Evolutionary conservation across 108 stramenopile genomes (phyloP).

Genomic region (Cyclotella sp.): DNA sequence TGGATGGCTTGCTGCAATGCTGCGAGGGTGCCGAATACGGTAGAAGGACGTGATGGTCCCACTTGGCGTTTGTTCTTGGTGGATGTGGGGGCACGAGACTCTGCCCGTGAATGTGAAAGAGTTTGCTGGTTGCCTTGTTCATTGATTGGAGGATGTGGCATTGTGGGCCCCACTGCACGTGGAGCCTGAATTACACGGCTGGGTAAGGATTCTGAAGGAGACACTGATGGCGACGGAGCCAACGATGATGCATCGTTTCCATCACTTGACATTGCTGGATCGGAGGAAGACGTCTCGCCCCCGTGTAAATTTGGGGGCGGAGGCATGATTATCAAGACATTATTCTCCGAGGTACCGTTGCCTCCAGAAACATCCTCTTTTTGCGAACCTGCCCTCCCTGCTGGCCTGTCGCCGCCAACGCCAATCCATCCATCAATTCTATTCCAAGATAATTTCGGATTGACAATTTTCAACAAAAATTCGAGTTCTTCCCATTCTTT

Average conservation of each 20-base stretch:
- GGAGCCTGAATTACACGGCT: not conserved
- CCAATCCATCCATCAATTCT: conserved; percentile 59
- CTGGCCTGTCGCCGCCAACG: conserved; percentile 1
- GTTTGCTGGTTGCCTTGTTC: not conserved
- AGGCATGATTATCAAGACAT: conserved; percentile 36
- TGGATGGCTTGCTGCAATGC: conserved; percentile 19
- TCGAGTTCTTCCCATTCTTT: conserved; percentile 57
- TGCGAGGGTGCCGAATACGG: conserved; percentile 43
- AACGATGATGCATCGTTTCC: not conserved
- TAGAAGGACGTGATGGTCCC: conserved; percentile 21
- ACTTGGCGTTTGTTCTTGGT: conserved; percentile 13
- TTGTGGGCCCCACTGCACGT: not conserved
- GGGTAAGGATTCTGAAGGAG: not conserved
- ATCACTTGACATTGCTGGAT: no score
- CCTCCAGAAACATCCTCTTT: no score
- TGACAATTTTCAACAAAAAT: conserved; percentile 64
- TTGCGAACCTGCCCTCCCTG: not conserved
- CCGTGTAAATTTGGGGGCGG: conserved; percentile 42
- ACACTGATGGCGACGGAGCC: not conserved
- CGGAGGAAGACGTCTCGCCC: no score
- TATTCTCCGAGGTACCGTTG: no score
- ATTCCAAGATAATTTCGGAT: conserved; percentile 59
- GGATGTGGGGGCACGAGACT: not conserved
- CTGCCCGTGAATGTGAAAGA: no score
- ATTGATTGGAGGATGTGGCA: conserved; percentile 11